Conservation (phyloP, 2,329 filamentous ascomycete genomes). For the Trichoderma gracile region DNA sequence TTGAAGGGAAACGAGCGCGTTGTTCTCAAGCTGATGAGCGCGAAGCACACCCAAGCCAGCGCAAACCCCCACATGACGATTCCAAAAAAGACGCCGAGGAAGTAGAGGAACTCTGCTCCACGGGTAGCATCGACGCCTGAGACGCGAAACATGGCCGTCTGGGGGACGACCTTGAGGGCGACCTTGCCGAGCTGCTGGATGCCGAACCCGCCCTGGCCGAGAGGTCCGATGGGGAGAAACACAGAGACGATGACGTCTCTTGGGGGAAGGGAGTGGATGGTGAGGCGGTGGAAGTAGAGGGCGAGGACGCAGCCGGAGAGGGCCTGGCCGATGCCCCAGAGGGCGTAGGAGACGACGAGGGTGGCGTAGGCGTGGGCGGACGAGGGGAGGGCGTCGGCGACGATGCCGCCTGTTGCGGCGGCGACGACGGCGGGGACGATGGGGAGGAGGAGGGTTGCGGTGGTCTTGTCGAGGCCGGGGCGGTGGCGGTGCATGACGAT, state of each 20-base stretch:
- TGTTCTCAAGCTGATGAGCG: slow-evolving; percentile 44
- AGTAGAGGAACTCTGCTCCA: slow-evolving; percentile 53
- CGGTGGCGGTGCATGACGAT: slow-evolving; percentile 53
- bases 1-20: slow-evolving; percentile 47
- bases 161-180: slow-evolving; percentile 44
- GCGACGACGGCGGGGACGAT: slow-evolving; percentile 68
- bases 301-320: slow-evolving; percentile 64
- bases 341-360: slow-evolving; percentile 63
- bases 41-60: slow-evolving; percentile 47
- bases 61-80: slow-evolving; percentile 50
- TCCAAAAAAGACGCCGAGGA: slow-evolving; percentile 53
- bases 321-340: slow-evolving; percentile 64
- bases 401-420: slow-evolving; percentile 62
- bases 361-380: slow-evolving; percentile 59
- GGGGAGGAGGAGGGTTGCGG: slow-evolving; percentile 64
- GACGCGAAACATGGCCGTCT: slow-evolving; percentile 48
- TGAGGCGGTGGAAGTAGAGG: slow-evolving; percentile 69
- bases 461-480: slow-evolving; percentile 57
- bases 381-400: slow-evolving; percentile 61
- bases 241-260: slow-evolving; percentile 67
- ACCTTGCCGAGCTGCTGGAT: slow-evolving; percentile 54
- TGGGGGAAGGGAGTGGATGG: slow-evolving; percentile 65
- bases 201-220: slow-evolving; percentile 66
- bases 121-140: slow-evolving; percentile 37
- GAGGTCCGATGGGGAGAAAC: slow-evolving; percentile 66